Evolutionary conservation across 148 eudicot species (phyloP).

Genomic region (Rhododendron simsii): DNA sequence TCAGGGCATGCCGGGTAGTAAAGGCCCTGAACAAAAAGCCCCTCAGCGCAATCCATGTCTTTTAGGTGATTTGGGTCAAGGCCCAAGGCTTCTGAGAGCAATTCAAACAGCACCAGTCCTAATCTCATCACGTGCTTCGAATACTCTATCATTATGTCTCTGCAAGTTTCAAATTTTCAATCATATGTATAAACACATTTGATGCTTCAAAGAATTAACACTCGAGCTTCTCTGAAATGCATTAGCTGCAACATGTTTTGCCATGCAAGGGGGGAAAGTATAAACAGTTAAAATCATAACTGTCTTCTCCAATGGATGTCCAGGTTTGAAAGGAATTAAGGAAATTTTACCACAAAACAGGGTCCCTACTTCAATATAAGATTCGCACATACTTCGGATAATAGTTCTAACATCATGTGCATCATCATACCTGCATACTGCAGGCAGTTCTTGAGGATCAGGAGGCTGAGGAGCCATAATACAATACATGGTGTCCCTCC

Average conservation of each 20-base stretch:
- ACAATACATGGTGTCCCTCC: too few relatives aligned
- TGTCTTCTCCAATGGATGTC: too few relatives aligned
- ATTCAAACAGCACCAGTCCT: not conserved
- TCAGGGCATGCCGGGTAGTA: conserved; percentile 14
- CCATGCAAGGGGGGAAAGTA: not conserved
- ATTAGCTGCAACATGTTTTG: not conserved
- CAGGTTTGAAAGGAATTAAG: too few relatives aligned
- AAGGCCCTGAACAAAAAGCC: not conserved
- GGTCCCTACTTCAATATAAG: too few relatives aligned
- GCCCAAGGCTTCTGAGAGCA: not conserved
- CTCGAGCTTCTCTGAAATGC: not conserved
- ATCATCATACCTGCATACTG: not conserved
- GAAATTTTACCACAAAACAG: too few relatives aligned
- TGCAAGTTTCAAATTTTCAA: not conserved
- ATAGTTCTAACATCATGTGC: too few relatives aligned
- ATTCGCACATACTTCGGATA: too few relatives aligned
- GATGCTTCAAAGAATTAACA: not conserved
- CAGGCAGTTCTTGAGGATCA: too few relatives aligned
- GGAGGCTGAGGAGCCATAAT: too few relatives aligned
- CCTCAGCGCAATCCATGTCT: not conserved
- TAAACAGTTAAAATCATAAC: not conserved
- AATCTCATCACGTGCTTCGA: not conserved
- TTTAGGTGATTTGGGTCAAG: not conserved
- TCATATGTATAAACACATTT: not conserved
- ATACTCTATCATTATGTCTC: not conserved